phyloP scores from a whole-genome alignment of 208 protist species.

The Leishmania guyanensis region DNA sequence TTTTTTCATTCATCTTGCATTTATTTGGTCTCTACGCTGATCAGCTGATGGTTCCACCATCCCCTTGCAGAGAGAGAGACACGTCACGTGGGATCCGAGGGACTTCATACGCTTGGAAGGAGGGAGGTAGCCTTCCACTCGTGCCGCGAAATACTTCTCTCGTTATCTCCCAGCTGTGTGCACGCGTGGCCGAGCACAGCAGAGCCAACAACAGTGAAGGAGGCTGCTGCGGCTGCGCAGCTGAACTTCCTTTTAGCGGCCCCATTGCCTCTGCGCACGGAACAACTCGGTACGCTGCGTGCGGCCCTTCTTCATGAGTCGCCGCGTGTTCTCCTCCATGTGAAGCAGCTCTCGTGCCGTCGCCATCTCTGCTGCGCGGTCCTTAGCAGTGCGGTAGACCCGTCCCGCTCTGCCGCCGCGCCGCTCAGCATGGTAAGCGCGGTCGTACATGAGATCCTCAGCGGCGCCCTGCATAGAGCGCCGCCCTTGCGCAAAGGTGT shows the following conservation, averaged over 20 bases:
- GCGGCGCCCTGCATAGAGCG: conserved; percentile 35
- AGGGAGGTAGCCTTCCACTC: neutral
- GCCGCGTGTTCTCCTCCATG: conserved; percentile 52
- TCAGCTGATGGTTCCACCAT: neutral
- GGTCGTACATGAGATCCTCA: conserved; percentile 43
- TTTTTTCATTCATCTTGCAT: neutral
- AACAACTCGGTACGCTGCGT: conserved; percentile 44
- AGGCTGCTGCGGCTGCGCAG: neutral
- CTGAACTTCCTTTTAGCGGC: neutral
- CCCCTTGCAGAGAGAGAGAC: neutral
- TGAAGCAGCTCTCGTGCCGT: conserved; percentile 62
- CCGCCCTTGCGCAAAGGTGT: conserved; percentile 27
- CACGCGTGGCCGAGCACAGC: neutral
- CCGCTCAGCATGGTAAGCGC: conserved; percentile 11
- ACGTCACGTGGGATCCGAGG: neutral
- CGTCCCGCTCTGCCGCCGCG: conserved; percentile 6
- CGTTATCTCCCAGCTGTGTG: no score
- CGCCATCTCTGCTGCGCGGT: conserved; percentile 48
- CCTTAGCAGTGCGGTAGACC: conserved; percentile 15
- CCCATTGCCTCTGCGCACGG: conserved; percentile 50
- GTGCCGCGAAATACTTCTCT: neutral
- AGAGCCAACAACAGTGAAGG: neutral
- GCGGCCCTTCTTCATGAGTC: conserved; percentile 48
- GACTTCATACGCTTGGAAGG: neutral
- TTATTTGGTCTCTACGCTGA: neutral